Evolutionary conservation across 75 land plant genomes (phyloP).

Genomic region (Chamaecyparis obtusa): DNA sequence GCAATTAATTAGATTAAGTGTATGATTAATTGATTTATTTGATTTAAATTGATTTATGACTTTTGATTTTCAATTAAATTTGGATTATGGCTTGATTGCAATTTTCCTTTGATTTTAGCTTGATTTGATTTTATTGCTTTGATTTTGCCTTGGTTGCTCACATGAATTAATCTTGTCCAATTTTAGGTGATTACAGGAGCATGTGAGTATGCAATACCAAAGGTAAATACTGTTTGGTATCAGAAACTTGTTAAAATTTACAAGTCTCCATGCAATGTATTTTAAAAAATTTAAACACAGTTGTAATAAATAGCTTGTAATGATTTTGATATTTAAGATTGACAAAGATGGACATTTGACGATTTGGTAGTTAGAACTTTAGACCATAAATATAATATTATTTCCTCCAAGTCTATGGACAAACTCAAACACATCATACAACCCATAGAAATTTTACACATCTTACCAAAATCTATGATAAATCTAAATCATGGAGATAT

Average conservation of each 20-base stretch:
- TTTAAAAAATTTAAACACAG: too few species aligned
- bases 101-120: too few species aligned
- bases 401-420: not conserved
- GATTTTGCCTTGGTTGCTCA: too few species aligned
- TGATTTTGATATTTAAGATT: not conserved
- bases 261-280: not conserved
- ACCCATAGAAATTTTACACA: not conserved
- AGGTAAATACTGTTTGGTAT: not conserved
- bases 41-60: too few species aligned
- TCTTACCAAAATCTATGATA: not conserved
- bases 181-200: too few species aligned
- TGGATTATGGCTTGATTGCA: too few species aligned
- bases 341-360: not conserved
- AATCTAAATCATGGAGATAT: not conserved
- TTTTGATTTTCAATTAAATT: too few species aligned
- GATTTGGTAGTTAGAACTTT: not conserved
- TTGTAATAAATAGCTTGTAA: not conserved
- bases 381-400: not conserved
- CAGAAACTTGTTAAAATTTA: not conserved
- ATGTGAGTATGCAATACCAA: not conserved
- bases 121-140: too few species aligned
- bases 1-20: too few species aligned
- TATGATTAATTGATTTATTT: too few species aligned
- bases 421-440: not conserved
- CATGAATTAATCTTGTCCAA: too few species aligned